A percentile compares a stretch with the other conserved stretches of the same genome.
Evolutionary conservation across 2,329 filamentous ascomycete species (phyloP).

Genomic region (Penicillium sp.): DNA sequence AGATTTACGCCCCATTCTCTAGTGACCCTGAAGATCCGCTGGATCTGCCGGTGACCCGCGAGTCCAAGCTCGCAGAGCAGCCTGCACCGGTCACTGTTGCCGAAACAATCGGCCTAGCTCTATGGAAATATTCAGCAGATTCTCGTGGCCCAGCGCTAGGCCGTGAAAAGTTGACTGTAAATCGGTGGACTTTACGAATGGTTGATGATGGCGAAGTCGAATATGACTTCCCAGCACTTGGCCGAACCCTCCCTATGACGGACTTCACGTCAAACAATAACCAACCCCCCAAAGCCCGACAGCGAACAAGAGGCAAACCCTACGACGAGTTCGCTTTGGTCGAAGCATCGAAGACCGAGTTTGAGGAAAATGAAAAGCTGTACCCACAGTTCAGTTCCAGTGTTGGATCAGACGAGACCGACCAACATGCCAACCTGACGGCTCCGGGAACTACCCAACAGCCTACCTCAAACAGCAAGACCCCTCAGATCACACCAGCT

Average conservation of each 20-base stretch:
- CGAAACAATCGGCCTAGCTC: slow-evolving; percentile 63
- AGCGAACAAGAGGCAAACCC: slow-evolving; percentile 61
- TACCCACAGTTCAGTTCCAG: slow-evolving; percentile 53
- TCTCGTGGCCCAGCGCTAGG: slow-evolving; percentile 55
- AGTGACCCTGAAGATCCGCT: slow-evolving; percentile 56
- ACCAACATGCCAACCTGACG: slow-evolving; percentile 24
- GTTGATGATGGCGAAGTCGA: slow-evolving; percentile 69
- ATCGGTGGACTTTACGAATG: slow-evolving; percentile 67
- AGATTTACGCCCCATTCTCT: slow-evolving; percentile 63
- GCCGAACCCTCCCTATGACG: slow-evolving; percentile 57
- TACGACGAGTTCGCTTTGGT: slow-evolving; percentile 69
- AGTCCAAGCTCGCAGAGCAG: slow-evolving; percentile 55
- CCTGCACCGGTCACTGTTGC: slow-evolving; percentile 56
- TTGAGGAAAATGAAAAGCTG: slow-evolving; percentile 59
- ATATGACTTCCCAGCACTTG: slow-evolving; percentile 64
- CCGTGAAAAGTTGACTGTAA: slow-evolving; percentile 57
- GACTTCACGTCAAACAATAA: slow-evolving; percentile 71
- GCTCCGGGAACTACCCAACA: slow-evolving; percentile 21
- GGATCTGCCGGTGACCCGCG: slow-evolving; percentile 59
- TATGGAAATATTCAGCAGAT: slow-evolving; percentile 65
- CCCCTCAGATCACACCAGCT: slow-evolving; percentile 13
- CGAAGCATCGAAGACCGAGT: slow-evolving; percentile 57
- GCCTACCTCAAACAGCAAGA: slow-evolving; percentile 24
- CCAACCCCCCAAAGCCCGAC: slow-evolving; percentile 54
- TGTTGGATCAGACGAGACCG: slow-evolving; percentile 32